These are phyloP conservation scores for Phytophthora pluvialis DNA, from an alignment of 352 stramenopile genomes.

Conservation along the genomic window DNA sequence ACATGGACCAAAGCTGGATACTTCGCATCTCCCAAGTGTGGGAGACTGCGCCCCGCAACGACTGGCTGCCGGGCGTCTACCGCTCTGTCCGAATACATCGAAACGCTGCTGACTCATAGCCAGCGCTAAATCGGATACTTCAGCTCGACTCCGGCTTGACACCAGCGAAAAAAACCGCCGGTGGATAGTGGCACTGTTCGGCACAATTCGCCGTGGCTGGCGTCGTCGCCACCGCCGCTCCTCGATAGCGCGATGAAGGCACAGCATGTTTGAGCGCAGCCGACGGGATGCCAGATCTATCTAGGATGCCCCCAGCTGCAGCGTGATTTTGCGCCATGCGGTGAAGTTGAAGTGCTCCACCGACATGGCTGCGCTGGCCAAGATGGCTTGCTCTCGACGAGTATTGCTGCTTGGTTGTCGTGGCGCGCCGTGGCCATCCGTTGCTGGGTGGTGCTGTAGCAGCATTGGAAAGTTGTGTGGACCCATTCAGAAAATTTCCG, in stretches of 20 bases:
- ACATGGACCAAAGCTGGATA: background rate
- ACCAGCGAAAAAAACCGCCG: background rate
- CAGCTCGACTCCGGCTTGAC: background rate
- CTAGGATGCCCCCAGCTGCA: background rate
- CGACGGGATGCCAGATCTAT: no score
- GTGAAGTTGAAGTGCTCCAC: slow-evolving; percentile 7
- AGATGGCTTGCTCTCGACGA: background rate
- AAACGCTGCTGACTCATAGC: slow-evolving; percentile 5
- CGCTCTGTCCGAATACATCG: slow-evolving; percentile 1
- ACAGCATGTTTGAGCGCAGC: no score
- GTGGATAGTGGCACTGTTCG: slow-evolving; percentile 2
- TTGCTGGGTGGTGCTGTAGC: slow-evolving; percentile 15
- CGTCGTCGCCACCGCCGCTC: no score
- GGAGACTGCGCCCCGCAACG: background rate
- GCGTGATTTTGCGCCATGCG: slow-evolving; percentile 1
- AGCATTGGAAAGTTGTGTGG: slow-evolving; percentile 12
- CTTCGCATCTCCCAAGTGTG: background rate
- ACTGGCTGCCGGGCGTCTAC: background rate
- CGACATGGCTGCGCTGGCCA: slow-evolving; percentile 9
- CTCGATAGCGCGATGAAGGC: no score
- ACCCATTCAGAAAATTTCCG: slow-evolving; percentile 5
- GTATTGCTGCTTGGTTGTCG: slow-evolving; percentile 2
- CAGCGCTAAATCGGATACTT: slow-evolving; percentile 3
- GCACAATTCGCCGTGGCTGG: no score
- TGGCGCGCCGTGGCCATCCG: slow-evolving; percentile 5